Conservation (phyloP, 192 early-diverging fungal species). For the Geosiphon pyriformis region DNA sequence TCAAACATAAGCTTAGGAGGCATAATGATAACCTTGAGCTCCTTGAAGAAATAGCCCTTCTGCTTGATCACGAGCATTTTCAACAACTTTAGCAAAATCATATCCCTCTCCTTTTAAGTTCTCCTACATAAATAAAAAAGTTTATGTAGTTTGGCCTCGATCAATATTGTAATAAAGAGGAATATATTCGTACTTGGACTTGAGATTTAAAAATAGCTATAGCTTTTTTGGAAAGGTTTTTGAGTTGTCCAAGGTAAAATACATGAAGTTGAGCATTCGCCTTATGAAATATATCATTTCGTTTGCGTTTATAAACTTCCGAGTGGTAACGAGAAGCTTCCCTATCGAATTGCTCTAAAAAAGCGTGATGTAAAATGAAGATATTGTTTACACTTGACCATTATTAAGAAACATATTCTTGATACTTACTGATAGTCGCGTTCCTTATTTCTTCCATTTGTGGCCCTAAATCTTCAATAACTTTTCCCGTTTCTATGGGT, state of each 20-base stretch:
- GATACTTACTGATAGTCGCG: constrained; percentile 44
- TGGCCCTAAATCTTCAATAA: constrained; percentile 70
- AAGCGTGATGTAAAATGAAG: neutral
- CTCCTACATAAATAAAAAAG: constrained; percentile 18
- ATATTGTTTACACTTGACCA: neutral
- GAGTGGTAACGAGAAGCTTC: constrained; percentile 86
- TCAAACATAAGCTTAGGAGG: constrained; percentile 6
- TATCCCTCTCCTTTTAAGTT: constrained; percentile 48
- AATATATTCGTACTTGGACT: constrained; percentile 31
- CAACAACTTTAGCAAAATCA: constrained; percentile 63
- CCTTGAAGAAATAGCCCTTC: constrained; percentile 25
- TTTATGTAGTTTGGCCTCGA: neutral
- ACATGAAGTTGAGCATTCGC: constrained; percentile 73
- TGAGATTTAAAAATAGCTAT: constrained; percentile 59
- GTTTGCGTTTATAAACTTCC: constrained; percentile 84
- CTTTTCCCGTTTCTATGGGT: constrained; percentile 72
- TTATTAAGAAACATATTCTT: neutral
- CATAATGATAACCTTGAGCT: constrained; percentile 31
- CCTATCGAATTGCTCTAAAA: constrained; percentile 71
- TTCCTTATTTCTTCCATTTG: constrained; percentile 52
- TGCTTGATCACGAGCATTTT: constrained; percentile 22
- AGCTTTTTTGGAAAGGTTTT: constrained; percentile 76
- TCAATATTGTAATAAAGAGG: neutral
- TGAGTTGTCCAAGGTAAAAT: constrained; percentile 79
- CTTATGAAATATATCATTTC: constrained; percentile 70